Percentiles rank a stretch among this genome's conserved stretches.
These are phyloP conservation scores for Yamadazyma nakazawae DNA, from an alignment of 805 yeast species.

Conservation along the genomic window DNA sequence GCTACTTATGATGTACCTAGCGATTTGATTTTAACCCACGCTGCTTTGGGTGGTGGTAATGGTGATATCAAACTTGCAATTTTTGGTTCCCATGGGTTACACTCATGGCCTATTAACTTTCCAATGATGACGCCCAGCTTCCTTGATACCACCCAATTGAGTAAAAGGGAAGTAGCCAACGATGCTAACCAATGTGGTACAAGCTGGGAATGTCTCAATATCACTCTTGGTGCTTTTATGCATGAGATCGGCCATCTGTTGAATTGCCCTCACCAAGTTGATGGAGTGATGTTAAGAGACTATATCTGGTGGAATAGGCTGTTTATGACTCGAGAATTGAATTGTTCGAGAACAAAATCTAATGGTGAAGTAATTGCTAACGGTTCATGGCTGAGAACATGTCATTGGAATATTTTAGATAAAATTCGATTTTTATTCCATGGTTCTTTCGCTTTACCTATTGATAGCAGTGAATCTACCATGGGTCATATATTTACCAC, in stretches of 20 bases:
- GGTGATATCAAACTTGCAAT: constrained; percentile 73
- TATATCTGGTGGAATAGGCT: constrained; percentile 78
- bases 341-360: constrained; percentile 50
- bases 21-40: constrained; percentile 73
- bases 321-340: constrained; percentile 68
- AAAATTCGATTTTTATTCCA: constrained; percentile 74
- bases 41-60: constrained; percentile 90
- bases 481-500: constrained; percentile 40
- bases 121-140: constrained; percentile 69
- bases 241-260: constrained; percentile 92
- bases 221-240: constrained; percentile 90
- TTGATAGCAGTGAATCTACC: constrained; percentile 36
- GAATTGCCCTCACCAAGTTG: constrained; percentile 89
- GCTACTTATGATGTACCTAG: constrained; percentile 70
- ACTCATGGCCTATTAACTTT: constrained; percentile 86
- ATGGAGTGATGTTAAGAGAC: constrained; percentile 88
- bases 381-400: constrained; percentile 53
- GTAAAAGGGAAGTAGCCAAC: constrained; percentile 76
- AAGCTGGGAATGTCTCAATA: constrained; percentile 83
- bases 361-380: constrained; percentile 40
- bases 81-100: constrained; percentile 89
- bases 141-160: constrained; percentile 65
- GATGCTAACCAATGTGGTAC: constrained; percentile 83
- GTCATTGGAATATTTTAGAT: constrained; percentile 87
- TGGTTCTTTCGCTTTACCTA: constrained; percentile 71